These are phyloP conservation scores for Adiantum capillusveneris DNA, from an alignment of 75 land plant species.

Conservation along the genomic window DNA sequence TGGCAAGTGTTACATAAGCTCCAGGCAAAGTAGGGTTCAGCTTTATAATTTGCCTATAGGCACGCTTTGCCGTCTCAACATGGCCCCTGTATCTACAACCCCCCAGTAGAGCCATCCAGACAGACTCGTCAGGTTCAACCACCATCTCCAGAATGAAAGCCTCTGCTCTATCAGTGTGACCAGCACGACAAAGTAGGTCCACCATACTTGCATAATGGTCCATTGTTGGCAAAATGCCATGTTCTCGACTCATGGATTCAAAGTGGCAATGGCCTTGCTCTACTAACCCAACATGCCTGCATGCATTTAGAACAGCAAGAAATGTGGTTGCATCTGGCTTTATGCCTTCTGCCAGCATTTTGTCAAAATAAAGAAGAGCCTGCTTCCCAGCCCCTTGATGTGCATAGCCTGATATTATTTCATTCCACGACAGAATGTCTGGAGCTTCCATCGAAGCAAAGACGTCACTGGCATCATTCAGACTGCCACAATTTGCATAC, in stretches of 20 bases:
- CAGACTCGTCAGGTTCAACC: constrained; percentile 35
- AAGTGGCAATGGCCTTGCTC: constrained; percentile 31
- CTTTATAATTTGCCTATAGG: constrained; percentile 19
- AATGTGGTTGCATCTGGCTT: constrained; percentile 34
- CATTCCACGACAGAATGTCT: constrained; percentile 54
- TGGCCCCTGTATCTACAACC: constrained; percentile 33
- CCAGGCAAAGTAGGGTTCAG: constrained; percentile 26
- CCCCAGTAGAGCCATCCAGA: constrained; percentile 44
- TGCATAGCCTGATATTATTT: constrained; percentile 45
- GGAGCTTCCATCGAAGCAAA: constrained; percentile 31
- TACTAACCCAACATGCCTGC: constrained; percentile 46
- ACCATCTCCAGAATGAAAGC: constrained; percentile 38
- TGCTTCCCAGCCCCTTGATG: constrained; percentile 29
- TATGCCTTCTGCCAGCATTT: constrained; percentile 34
- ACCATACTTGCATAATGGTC: constrained; percentile 54
- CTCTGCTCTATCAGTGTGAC: constrained; percentile 31
- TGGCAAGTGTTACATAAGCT: constrained; percentile 34
- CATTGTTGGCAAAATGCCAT: constrained; percentile 27
- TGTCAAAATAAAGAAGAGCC: constrained; percentile 24
- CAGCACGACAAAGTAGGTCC: constrained; percentile 56
- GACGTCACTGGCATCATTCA: constrained; percentile 33
- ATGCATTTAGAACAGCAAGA: constrained; percentile 29
- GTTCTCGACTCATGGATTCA: constrained; percentile 20
- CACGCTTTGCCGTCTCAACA: constrained; percentile 35
- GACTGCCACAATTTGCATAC: constrained; percentile 36